These are phyloP conservation scores for Cinchona pubescens DNA, from an alignment of 257 asterid species.

Conservation along the genomic window DNA sequence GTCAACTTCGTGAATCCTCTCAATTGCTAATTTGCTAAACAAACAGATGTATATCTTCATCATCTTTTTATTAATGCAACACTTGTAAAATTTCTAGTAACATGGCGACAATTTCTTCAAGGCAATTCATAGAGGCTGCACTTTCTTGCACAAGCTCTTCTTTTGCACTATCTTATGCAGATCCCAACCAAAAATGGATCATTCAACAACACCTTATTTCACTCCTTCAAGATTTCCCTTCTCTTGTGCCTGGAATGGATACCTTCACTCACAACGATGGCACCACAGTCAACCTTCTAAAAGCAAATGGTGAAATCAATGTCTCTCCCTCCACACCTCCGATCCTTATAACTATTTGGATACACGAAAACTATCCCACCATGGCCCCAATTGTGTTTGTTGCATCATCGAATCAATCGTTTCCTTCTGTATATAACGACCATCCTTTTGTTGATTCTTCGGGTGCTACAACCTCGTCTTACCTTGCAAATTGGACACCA, in stretches of 20 bases:
- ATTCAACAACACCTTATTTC: slow-evolving; percentile 53
- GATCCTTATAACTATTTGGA: slow-evolving; percentile 52
- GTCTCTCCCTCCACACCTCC: slow-evolving; percentile 32
- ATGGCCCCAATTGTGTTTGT: slow-evolving; percentile 46
- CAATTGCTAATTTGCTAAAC: no score
- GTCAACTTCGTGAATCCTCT: no score
- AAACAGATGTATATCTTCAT: no score
- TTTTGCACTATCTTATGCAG: slow-evolving; percentile 44
- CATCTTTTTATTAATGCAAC: neutral
- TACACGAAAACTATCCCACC: slow-evolving; percentile 59
- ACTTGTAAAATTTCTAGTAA: neutral
- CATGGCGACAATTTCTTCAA: slow-evolving; percentile 29
- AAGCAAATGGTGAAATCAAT: slow-evolving; percentile 37
- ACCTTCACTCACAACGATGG: slow-evolving; percentile 55
- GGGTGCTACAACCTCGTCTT: slow-evolving; percentile 40
- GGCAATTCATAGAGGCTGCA: slow-evolving; percentile 54
- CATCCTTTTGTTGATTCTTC: slow-evolving; percentile 57
- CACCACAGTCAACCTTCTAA: slow-evolving; percentile 46
- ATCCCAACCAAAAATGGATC: slow-evolving; percentile 66
- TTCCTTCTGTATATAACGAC: slow-evolving; percentile 25
- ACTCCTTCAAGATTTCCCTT: slow-evolving; percentile 48
- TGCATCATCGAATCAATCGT: neutral
- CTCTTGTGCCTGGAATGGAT: slow-evolving; percentile 44
- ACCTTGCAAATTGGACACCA: slow-evolving; percentile 41
- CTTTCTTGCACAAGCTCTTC: slow-evolving; percentile 43